phyloP scores from a whole-genome alignment of 352 stramenopile genomes.

The Phytophthora ramorum region DNA sequence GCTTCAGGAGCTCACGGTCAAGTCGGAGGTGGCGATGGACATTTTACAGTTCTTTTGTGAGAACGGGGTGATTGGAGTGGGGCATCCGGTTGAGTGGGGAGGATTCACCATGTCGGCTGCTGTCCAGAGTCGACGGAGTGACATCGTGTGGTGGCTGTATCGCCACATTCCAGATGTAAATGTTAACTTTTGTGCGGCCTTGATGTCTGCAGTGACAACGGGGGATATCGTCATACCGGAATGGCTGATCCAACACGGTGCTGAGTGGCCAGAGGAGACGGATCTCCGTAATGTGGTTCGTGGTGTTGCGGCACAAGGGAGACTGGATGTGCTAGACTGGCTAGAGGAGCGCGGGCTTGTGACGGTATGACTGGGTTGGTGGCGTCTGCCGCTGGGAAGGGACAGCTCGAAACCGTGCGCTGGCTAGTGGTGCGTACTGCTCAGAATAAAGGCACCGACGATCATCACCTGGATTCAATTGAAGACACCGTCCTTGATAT shows the following conservation, averaged over 20 bases:
- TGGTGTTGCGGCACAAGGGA: no score
- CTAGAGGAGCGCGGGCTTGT: no score
- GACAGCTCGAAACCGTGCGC: no score
- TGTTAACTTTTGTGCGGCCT: not conserved
- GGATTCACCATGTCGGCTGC: not conserved
- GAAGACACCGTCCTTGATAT: no score
- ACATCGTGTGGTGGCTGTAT: slow-evolving; percentile 28
- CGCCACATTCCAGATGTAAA: slow-evolving; percentile 4
- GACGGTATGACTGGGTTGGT: no score
- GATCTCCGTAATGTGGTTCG: no score
- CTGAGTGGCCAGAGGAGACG: not conserved
- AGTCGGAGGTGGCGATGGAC: slow-evolving; percentile 9
- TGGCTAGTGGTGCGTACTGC: no score
- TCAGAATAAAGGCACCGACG: no score
- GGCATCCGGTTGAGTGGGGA: slow-evolving; percentile 7
- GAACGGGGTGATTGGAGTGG: not conserved
- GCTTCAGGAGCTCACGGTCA: slow-evolving; percentile 6
- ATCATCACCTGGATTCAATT: no score
- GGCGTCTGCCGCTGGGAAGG: no score
- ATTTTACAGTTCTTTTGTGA: slow-evolving; percentile 14
- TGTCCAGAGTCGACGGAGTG: slow-evolving; percentile 8
- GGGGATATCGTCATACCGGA: slow-evolving; percentile 32
- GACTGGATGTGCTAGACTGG: no score
- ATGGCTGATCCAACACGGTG: slow-evolving; percentile 8
- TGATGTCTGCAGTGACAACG: not conserved